phyloP scores from a whole-genome alignment of 345 rosid species.

The Melaleuca alternifolia region DNA sequence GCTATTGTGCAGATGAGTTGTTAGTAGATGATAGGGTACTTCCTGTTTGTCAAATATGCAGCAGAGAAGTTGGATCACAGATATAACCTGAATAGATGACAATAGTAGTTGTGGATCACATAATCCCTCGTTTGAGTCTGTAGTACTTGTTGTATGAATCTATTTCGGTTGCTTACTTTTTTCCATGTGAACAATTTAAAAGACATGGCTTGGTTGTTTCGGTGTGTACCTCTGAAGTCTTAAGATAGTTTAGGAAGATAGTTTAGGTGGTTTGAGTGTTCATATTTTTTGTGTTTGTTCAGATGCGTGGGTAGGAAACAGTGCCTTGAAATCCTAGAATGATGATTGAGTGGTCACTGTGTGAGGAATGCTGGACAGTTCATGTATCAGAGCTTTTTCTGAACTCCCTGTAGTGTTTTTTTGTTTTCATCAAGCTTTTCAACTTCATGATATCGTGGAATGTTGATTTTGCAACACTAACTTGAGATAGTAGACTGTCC shows the following conservation, averaged over 20 bases:
- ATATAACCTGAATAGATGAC: not conserved
- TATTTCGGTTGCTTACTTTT: not conserved
- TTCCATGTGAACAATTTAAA: not conserved
- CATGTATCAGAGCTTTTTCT: not conserved
- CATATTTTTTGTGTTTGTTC: not conserved
- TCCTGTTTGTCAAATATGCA: not conserved
- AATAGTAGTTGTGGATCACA: not conserved
- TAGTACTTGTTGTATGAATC: not conserved
- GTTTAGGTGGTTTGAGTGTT: not conserved
- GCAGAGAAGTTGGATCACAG: not conserved
- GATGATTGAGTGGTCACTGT: not conserved
- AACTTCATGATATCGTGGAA: not conserved
- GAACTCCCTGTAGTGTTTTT: not conserved
- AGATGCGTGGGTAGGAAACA: not conserved
- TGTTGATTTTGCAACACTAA: not conserved
- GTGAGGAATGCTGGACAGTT: not conserved
- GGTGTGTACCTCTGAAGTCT: not conserved
- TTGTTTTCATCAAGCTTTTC: not conserved
- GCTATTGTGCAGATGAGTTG: not conserved
- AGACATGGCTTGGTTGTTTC: not conserved
- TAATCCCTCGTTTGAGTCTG: not conserved
- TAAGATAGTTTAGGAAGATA: too few relatives aligned
- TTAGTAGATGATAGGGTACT: not conserved
- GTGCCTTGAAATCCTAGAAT: not conserved
- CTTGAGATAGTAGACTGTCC: not conserved